A percentile compares a stretch with the other conserved stretches of the same genome.
phyloP scores from a whole-genome alignment of 306 rosid genomes.

The Heteromeles arbutifolia region DNA sequence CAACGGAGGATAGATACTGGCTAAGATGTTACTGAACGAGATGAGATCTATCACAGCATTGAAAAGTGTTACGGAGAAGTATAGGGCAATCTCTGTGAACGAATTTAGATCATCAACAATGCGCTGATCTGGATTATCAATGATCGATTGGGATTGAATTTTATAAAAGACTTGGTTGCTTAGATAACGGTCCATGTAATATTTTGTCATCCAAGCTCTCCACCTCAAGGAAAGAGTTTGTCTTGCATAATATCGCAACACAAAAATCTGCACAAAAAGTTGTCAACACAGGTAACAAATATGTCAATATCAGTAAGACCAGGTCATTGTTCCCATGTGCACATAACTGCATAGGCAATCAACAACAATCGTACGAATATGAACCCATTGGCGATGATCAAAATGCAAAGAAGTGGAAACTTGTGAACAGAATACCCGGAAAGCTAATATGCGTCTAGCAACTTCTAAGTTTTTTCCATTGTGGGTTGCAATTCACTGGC shows the following conservation, averaged over 20 bases:
- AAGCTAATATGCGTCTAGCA: background rate
- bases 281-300: constrained; percentile 17
- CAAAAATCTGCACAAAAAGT: constrained; percentile 61
- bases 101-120: constrained; percentile 93
- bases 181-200: constrained; percentile 85
- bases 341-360: background rate
- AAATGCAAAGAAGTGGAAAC: background rate
- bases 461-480: background rate
- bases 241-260: constrained; percentile 81
- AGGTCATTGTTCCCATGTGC: background rate
- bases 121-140: constrained; percentile 94
- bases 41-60: constrained; percentile 80
- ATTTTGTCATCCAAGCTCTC: constrained; percentile 99
- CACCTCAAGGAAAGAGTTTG: constrained; percentile 89
- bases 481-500: background rate
- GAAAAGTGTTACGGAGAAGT: constrained; percentile 75
- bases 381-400: background rate
- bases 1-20: constrained; percentile 89
- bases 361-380: background rate
- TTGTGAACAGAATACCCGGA: background rate
- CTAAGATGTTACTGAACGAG: constrained; percentile 88
- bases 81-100: constrained; percentile 78
- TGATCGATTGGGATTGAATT: constrained; percentile 90
- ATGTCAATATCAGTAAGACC: constrained; percentile 6
- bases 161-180: constrained; percentile 76